Evolutionary conservation across 2,329 filamentous ascomycete species (phyloP).

Genomic region (Cladosporium sp.): DNA sequence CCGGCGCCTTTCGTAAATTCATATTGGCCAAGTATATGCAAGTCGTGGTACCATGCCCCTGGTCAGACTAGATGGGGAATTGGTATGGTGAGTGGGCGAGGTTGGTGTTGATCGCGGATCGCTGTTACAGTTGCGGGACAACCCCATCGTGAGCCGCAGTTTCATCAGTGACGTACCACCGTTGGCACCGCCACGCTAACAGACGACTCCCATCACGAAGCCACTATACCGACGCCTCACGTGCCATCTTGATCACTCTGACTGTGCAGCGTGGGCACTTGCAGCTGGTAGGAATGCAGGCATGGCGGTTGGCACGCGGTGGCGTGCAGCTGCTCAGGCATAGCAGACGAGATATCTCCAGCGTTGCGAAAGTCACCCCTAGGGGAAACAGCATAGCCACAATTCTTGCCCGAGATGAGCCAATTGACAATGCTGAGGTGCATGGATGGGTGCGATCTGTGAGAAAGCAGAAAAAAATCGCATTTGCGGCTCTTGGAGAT

Average conservation of each 20-base stretch:
- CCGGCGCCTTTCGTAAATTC: constrained; percentile 49
- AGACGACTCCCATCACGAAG: constrained; percentile 5
- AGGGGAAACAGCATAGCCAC: constrained; percentile 19
- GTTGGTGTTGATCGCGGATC: constrained; percentile 5
- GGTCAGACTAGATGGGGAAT: not conserved
- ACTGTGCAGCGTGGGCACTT: not conserved
- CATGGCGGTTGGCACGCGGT: constrained; percentile 20
- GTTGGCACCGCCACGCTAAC: not conserved
- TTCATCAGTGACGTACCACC: constrained; percentile 4
- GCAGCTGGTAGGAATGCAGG: constrained; percentile 20
- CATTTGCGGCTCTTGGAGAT: constrained; percentile 82
- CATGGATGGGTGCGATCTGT: constrained; percentile 81
- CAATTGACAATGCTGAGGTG: constrained; percentile 40
- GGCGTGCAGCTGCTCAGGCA: constrained; percentile 11
- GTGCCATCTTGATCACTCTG: not conserved
- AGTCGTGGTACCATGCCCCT: not conserved
- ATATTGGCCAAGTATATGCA: not conserved
- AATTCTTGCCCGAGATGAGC: constrained; percentile 22
- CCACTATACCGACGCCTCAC: not conserved
- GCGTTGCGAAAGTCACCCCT: constrained; percentile 1
- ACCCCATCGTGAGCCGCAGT: constrained; percentile 7
- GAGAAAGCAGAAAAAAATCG: constrained; percentile 75
- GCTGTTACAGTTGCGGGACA: constrained; percentile 7
- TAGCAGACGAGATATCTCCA: constrained; percentile 12
- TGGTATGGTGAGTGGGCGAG: not conserved